Conservation (phyloP, 2,329 filamentous ascomycete species). For the Neoascochyta sp. region DNA sequence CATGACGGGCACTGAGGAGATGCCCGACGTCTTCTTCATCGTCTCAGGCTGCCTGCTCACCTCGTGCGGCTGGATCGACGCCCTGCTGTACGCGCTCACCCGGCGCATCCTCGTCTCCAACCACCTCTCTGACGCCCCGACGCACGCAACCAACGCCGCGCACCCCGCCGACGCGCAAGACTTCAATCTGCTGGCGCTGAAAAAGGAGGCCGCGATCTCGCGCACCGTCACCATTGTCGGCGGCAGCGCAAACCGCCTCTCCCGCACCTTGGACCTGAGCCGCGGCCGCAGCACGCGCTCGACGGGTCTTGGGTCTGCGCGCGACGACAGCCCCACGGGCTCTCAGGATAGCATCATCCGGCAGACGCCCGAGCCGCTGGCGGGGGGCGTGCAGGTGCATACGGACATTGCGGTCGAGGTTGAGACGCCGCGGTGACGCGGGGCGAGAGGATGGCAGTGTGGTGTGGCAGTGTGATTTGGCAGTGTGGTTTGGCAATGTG, state of each 20-base stretch:
- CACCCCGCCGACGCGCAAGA: slow-evolving; percentile 23
- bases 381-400: slow-evolving; percentile 37
- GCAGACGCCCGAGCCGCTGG: slow-evolving; percentile 11
- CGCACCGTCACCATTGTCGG: slow-evolving; percentile 37
- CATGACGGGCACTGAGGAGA: slow-evolving; percentile 34
- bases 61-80: slow-evolving; percentile 45
- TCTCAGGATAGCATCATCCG: slow-evolving; percentile 37
- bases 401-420: slow-evolving; percentile 8
- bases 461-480: no score
- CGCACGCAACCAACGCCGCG: slow-evolving; percentile 18
- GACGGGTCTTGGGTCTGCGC: slow-evolving; percentile 12
- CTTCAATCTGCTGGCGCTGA: slow-evolving; percentile 30
- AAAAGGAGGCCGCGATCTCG: slow-evolving; percentile 23
- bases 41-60: slow-evolving; percentile 58
- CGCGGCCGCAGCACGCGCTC: slow-evolving; percentile 18
- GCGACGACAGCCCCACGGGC: slow-evolving; percentile 26
- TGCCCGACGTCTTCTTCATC: slow-evolving; percentile 56
- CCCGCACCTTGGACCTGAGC: slow-evolving; percentile 25
- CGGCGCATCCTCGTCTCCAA: slow-evolving; percentile 38
- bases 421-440: no score
- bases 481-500: no score
- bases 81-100: slow-evolving; percentile 43
- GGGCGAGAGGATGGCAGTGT: no score
- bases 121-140: slow-evolving; percentile 23
- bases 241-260: slow-evolving; percentile 26